Percentiles rank a stretch among this genome's conserved stretches.
Conservation (phyloP, 306 rosid species). For the Casuarina equisetifolia region DNA sequence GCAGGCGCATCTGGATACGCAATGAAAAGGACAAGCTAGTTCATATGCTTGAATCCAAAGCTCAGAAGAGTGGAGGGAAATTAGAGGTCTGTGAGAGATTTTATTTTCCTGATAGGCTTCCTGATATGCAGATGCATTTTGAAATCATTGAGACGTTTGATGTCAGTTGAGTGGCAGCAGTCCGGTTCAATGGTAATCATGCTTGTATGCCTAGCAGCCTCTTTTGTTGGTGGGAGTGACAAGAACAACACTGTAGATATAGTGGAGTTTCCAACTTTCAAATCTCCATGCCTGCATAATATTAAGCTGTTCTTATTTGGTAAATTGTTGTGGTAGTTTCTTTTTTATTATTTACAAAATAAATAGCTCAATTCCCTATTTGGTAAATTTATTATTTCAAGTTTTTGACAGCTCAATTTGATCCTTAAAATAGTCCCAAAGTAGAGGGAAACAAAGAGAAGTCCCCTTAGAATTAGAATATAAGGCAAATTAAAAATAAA, state of each 20-base stretch:
- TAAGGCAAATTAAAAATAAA: too few relatives aligned
- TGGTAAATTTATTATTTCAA: too few relatives aligned
- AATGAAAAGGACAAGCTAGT: constrained; percentile 60
- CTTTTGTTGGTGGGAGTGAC: neutral
- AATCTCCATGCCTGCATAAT: neutral
- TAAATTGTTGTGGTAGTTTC: too few relatives aligned
- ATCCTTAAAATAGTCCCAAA: too few relatives aligned
- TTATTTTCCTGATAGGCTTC: constrained; percentile 58
- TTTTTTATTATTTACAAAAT: too few relatives aligned
- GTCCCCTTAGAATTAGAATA: too few relatives aligned
- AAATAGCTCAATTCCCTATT: too few relatives aligned
- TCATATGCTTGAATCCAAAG: constrained; percentile 54
- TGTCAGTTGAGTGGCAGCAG: constrained; percentile 29
- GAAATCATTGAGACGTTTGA: constrained; percentile 72
- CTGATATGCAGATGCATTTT: constrained; percentile 84
- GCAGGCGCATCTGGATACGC: constrained; percentile 57
- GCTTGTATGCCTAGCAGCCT: neutral
- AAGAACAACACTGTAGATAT: neutral
- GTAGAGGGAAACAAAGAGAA: too few relatives aligned
- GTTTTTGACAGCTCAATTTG: too few relatives aligned
- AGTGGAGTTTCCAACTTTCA: neutral
- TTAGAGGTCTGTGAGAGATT: constrained; percentile 47
- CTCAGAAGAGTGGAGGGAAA: constrained; percentile 45
- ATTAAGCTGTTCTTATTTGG: too few relatives aligned
- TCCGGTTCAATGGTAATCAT: neutral